phyloP scores from a whole-genome alignment of 257 asterid species.

The Capsicum baccatum region DNA sequence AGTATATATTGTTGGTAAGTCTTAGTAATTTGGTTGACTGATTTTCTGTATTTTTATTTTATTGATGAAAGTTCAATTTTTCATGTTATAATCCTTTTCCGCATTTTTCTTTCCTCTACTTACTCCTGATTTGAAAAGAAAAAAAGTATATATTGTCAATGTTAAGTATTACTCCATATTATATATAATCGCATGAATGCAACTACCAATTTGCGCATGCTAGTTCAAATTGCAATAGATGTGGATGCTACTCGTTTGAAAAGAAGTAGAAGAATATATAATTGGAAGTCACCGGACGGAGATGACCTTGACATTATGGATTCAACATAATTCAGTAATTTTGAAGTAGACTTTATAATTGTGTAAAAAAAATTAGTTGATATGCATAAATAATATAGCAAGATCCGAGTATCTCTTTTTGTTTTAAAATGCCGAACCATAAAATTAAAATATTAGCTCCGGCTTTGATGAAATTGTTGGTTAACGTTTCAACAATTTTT shows the following conservation, averaged over 20 bases:
- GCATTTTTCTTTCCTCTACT: too few species aligned
- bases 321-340: neutral
- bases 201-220: neutral
- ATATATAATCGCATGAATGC: neutral
- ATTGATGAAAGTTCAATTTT: too few species aligned
- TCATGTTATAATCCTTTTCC: too few species aligned
- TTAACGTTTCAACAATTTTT: neutral
- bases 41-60: too few species aligned
- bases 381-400: neutral
- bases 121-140: too few species aligned
- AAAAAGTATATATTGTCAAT: neutral
- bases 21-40: too few species aligned
- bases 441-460: neutral
- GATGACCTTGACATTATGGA: neutral
- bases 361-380: neutral
- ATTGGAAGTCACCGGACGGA: neutral
- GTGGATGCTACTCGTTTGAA: neutral
- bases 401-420: neutral
- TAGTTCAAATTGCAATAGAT: neutral
- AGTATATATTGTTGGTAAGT: too few species aligned
- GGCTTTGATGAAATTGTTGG: neutral
- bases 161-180: neutral
- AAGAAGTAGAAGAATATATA: neutral
- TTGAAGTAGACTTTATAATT: neutral
- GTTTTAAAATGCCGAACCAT: neutral